A percentile compares a stretch with the other conserved stretches of the same genome.
phyloP scores from a whole-genome alignment of 2,329 filamentous ascomycete species.

The Cordyceps militaris region DNA sequence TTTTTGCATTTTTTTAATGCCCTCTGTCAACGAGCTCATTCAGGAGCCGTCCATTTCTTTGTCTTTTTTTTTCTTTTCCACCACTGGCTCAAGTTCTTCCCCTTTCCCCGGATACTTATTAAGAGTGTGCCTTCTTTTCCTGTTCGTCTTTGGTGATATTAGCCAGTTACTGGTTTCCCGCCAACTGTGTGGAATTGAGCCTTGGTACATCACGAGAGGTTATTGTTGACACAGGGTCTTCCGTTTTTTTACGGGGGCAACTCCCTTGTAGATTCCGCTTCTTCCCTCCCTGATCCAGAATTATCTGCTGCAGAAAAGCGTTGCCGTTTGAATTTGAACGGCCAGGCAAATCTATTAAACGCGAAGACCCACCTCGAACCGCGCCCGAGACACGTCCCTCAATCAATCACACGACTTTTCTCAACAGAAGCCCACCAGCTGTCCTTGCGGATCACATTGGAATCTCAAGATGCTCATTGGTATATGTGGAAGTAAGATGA shows the following conservation, averaged over 20 bases:
- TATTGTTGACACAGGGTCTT: too few species aligned
- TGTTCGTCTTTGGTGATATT: too few species aligned
- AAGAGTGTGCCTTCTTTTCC: too few species aligned
- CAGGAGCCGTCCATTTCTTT: background rate
- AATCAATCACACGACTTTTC: background rate
- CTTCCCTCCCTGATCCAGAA: background rate
- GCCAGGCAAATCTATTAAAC: background rate
- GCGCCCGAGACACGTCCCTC: constrained; percentile 10
- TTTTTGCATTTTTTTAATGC: background rate
- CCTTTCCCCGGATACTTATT: too few species aligned
- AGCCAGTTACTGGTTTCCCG: too few species aligned
- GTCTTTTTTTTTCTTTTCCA: background rate
- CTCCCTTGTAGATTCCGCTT: too few species aligned
- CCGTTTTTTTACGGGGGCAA: too few species aligned
- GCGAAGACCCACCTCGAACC: constrained; percentile 8
- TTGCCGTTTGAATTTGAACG: background rate
- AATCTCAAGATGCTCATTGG: constrained; percentile 63
- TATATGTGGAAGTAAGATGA: constrained; percentile 59
- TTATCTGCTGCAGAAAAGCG: background rate
- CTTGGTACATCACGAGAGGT: too few species aligned
- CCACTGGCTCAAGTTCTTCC: too few species aligned
- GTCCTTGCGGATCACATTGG: background rate
- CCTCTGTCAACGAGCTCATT: background rate
- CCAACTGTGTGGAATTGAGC: too few species aligned
- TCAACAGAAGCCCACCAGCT: background rate